phyloP scores from a whole-genome alignment of 2,329 filamentous ascomycete genomes.

The Pyricularia grisea region DNA sequence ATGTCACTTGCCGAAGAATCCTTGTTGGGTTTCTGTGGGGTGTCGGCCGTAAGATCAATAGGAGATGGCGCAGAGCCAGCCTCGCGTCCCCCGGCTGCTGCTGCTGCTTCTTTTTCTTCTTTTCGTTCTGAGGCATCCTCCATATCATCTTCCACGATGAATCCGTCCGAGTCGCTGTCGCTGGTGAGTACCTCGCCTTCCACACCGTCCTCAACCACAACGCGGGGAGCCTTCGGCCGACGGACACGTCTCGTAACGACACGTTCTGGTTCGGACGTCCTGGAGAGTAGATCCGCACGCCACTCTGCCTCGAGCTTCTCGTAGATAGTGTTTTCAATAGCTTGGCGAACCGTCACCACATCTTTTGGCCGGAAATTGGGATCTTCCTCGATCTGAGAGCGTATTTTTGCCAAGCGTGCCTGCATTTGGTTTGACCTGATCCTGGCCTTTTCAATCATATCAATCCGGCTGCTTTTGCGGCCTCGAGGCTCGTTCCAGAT shows the following conservation, averaged over 20 bases:
- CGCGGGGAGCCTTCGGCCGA: not conserved
- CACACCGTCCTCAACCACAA: conserved; percentile 35
- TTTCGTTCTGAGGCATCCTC: conserved; percentile 11
- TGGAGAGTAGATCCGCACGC: conserved; percentile 33
- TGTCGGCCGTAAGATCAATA: not conserved
- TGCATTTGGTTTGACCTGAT: conserved; percentile 31
- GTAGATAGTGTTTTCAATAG: conserved; percentile 56
- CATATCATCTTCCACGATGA: conserved; percentile 34
- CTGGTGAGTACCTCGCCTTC: conserved; percentile 37
- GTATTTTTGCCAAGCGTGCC: conserved; percentile 45
- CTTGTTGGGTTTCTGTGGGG: not conserved
- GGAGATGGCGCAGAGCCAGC: not conserved
- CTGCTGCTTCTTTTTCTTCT: not conserved
- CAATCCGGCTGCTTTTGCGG: conserved; percentile 26
- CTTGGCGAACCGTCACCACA: conserved; percentile 37
- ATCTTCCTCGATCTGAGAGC: conserved; percentile 33
- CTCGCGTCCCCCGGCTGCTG: not conserved
- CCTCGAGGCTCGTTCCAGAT: conserved; percentile 52
- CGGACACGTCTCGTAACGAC: not conserved
- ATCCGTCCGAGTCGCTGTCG: conserved; percentile 32
- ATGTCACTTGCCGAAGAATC: conserved; percentile 4
- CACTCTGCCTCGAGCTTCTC: conserved; percentile 46
- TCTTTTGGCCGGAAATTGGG: conserved; percentile 27
- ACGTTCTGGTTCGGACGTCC: conserved; percentile 8
- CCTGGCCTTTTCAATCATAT: conserved; percentile 33